phyloP scores from a whole-genome alignment of 352 stramenopile genomes.

The Globisporangium abappressorium region DNA sequence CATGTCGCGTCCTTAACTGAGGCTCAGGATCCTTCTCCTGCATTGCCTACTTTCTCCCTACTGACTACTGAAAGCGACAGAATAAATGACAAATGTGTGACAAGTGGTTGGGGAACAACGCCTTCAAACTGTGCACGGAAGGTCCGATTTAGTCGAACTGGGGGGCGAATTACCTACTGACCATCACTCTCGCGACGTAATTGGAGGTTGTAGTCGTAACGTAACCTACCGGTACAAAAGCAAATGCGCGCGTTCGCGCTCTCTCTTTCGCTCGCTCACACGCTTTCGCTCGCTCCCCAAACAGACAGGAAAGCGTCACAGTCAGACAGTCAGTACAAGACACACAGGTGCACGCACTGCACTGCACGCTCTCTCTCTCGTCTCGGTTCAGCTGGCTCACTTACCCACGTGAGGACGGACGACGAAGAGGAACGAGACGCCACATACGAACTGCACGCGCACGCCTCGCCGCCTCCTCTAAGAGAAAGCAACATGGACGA shows the following conservation, averaged over 20 bases:
- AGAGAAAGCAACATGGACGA: slow-evolving; percentile 28
- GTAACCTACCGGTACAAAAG: not conserved
- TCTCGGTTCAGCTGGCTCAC: not conserved
- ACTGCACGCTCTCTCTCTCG: not conserved
- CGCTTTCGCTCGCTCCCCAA: slow-evolving; percentile 6
- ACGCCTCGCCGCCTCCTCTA: not conserved
- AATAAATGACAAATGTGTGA: slow-evolving; percentile 12
- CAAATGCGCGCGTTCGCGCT: slow-evolving; percentile 5
- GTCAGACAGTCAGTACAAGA: slow-evolving; percentile 3
- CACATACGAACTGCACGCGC: not conserved
- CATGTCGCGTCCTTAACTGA: not conserved
- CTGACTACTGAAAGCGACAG: not conserved
- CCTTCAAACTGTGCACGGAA: not conserved
- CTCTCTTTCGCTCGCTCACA: slow-evolving; percentile 2
- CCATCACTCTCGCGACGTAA: slow-evolving; percentile 6
- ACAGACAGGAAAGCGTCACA: not conserved
- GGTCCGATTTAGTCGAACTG: slow-evolving; percentile 3
- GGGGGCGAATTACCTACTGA: not conserved
- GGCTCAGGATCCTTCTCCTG: not conserved
- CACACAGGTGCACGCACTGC: not conserved
- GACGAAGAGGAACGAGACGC: not conserved
- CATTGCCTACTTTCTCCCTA: not conserved
- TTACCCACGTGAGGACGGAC: not conserved
- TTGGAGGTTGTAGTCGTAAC: slow-evolving; percentile 14
- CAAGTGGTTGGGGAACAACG: not conserved